Percentiles rank a stretch among this genome's conserved stretches.
Conservation (phyloP, 148 eudicot species). For the Pouteria glomerata region DNA sequence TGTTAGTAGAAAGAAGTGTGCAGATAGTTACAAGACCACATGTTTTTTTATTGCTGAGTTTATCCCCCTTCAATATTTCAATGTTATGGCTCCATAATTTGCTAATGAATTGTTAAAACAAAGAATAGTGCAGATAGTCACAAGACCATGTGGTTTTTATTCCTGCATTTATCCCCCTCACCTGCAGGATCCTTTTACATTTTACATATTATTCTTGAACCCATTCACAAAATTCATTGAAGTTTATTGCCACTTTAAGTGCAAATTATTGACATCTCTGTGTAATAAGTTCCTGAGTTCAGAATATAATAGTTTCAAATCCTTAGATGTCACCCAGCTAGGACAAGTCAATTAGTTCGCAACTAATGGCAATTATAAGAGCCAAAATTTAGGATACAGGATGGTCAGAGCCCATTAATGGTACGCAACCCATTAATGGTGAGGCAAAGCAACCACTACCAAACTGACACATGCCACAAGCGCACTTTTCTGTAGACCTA, state of each 20-base stretch:
- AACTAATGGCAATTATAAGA: neutral
- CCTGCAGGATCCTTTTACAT: neutral
- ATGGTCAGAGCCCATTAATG: neutral
- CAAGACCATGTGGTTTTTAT: too few relatives aligned
- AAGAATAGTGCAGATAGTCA: neutral
- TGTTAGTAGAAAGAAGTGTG: neutral
- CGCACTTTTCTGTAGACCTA: neutral
- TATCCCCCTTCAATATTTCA: neutral
- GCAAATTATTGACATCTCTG: neutral
- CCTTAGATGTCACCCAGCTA: neutral
- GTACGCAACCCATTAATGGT: neutral
- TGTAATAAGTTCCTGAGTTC: neutral
- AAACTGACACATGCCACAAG: neutral
- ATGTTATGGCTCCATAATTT: neutral
- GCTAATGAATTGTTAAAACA: neutral
- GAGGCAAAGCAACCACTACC: neutral
- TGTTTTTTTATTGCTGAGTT: neutral
- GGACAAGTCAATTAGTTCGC: neutral
- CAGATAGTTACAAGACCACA: too few relatives aligned
- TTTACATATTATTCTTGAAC: neutral
- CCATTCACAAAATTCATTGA: neutral
- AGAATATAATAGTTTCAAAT: neutral
- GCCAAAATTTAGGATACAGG: neutral
- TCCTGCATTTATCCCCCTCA: neutral
- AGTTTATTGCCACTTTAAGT: neutral